Conservation (phyloP, 805 yeast species). For the Pichia heedii region DNA sequence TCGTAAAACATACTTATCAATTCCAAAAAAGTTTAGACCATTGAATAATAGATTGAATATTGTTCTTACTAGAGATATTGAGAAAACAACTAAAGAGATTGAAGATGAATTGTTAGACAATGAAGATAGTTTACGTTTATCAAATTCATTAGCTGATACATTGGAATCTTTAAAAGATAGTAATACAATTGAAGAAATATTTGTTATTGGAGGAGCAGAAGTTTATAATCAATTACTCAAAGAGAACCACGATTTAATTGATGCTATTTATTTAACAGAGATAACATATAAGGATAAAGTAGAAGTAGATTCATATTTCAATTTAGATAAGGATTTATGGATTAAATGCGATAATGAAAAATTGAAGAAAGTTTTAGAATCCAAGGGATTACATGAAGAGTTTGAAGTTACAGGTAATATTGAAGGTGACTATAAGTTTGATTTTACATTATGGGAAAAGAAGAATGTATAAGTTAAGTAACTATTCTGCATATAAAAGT, state of each 20-base stretch:
- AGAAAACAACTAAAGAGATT: constrained; percentile 16
- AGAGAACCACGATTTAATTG: constrained; percentile 28
- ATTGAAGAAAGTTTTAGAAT: constrained; percentile 31
- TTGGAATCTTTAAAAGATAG: constrained; percentile 24
- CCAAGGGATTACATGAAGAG: constrained; percentile 27
- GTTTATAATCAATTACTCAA: constrained; percentile 48
- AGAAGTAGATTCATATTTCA: constrained; percentile 66
- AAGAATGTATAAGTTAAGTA: background rate
- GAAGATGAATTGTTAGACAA: constrained; percentile 19
- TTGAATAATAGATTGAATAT: constrained; percentile 67
- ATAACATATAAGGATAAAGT: constrained; percentile 31
- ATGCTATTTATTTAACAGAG: constrained; percentile 62
- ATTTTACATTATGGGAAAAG: constrained; percentile 52
- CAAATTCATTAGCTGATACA: constrained; percentile 38
- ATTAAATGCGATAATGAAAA: constrained; percentile 25
- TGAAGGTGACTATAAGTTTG: constrained; percentile 40
- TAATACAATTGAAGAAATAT: constrained; percentile 46
- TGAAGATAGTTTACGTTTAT: constrained; percentile 18
- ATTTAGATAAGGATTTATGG: constrained; percentile 32
- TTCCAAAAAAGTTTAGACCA: constrained; percentile 79
- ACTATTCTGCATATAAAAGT: no score
- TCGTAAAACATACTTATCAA: constrained; percentile 90
- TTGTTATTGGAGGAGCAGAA: constrained; percentile 90
- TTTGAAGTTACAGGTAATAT: constrained; percentile 24
- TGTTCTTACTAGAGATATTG: constrained; percentile 49